Base-by-base conservation (phyloP, 78 protist genomes). In the Cavenderia fasciculata region DNA sequence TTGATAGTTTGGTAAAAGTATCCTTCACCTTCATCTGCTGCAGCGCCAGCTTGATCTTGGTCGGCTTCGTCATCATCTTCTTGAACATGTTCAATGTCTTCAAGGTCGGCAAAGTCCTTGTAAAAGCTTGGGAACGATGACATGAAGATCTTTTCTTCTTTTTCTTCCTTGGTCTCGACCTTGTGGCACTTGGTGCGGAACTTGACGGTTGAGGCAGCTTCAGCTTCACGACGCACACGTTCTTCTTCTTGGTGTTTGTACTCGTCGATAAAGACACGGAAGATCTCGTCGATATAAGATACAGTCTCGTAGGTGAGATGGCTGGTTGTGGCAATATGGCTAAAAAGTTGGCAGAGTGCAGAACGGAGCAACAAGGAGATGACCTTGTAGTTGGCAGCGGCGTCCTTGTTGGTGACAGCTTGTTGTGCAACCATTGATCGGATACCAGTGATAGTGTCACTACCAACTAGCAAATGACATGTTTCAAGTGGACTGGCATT, bases 81-180 rank as follows among this genome's bases (percentile, higher is more conserved):
- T 61, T 78, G 59, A 77, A 2, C 46, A 34, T 36, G 19, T 21
- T 12, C 29, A 21, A 63, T 33, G 46, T 27, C 70, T 25, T 77
- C 92, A 40, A 92, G 63, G 51, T 93, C 95, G 29, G 73, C 29
- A 59, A 74, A 93, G 8, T 66, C 86, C 23, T 93, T 73, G 27
- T 86, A 70, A 59, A 93, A 93, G 34, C 36, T 79, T 21, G 95
- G 95, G 93, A 93, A 93, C 33, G 86, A 57, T 27, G 82, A 36
- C 1, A 75, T 8, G 74, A 85, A 65, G 14, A 77, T 68, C 8
- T 65, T 72, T 59, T 93, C 87, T 44, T 93, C 89, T n/a, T 62
- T 59, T 49, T 70, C 95, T 33, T 78, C 94, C 21, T 74, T 59
- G 0, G 78, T 72, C 27, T 93, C 95, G 75, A 93, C 65, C 43